Base-by-base conservation (phyloP, 345 rosid genomes). In the Rubroshorea leprosula region DNA sequence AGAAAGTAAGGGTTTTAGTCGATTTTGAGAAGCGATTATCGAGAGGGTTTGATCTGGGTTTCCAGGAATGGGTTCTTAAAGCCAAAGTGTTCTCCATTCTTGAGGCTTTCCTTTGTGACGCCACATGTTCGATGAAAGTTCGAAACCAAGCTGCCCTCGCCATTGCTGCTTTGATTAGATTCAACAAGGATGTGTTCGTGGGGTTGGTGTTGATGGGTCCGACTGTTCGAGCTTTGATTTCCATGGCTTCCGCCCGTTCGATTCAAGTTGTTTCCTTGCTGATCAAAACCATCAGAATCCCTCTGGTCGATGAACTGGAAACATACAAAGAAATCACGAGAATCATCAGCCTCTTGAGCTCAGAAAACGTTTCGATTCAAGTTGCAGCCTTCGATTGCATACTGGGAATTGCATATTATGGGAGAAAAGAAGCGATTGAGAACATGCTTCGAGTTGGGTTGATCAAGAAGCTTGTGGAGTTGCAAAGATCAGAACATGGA, bases 171-270 rank as follows among this genome's bases (percentile, higher is more conserved):
- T 63, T 83, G 35, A 79, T 79, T 31, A 45, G 57, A 45, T 83
- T 83, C 65, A 83, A 83, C 29, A 68, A 74, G 49, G 73, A 83
- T 49, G 84, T 83, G 38, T 83, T 78, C 46, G 86, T 80, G 21
- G 84, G 86, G 13, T 35, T 83, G 56, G 82, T 83, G 61, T 52
- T 83, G 22, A 80, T 80, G 90, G 84, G 86, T 25, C 67, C 69
- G 23, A 74, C 68, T 1, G 46, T 76, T 43, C 63, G 67, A 8
- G 75, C 80, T 10, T 49, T 80, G 31, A 64, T 79, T 23, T 71
- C 84, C 6, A 71, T 75, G 63, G 68, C 72, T 19, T 70, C 83
- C 11, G 46, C 47, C 47, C 31, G 65, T 55, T 76, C 84, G 5
- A 73, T 78, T 46, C 46, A 51, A 53, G 78, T 74, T 6, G 68